Evolutionary conservation across 495 filamentous ascomycete genomes (phyloP).

Genomic region (Viridothelium virens): DNA sequence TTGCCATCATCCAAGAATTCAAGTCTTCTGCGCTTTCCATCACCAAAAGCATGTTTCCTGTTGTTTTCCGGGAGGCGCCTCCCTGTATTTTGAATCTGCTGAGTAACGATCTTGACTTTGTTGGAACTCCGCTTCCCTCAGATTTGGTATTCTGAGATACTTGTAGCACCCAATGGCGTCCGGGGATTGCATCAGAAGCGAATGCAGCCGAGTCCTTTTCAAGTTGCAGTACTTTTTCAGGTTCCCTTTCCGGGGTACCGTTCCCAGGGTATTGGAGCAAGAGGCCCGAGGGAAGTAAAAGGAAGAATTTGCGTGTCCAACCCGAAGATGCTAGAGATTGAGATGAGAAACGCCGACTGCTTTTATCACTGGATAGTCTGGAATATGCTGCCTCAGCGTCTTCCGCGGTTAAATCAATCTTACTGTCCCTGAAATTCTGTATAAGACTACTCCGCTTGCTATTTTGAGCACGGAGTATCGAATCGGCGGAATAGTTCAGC

Average conservation of each 20-base stretch:
- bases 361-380: neutral
- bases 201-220: slow-evolving; percentile 85
- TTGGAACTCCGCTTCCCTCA: slow-evolving; percentile 44
- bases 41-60: slow-evolving; percentile 68
- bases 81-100: slow-evolving; percentile 61
- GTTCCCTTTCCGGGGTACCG: slow-evolving; percentile 69
- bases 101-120: slow-evolving; percentile 54
- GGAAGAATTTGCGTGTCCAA: slow-evolving; percentile 67
- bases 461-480: slow-evolving; percentile 55
- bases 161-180: slow-evolving; percentile 87
- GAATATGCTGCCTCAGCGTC: neutral
- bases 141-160: slow-evolving; percentile 66
- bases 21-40: slow-evolving; percentile 75
- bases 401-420: slow-evolving; percentile 20
- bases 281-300: slow-evolving; percentile 73
- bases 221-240: slow-evolving; percentile 79
- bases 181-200: slow-evolving; percentile 86
- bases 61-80: slow-evolving; percentile 48
- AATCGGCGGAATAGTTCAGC: slow-evolving; percentile 47
- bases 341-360: neutral
- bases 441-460: slow-evolving; percentile 41
- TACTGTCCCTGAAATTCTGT: slow-evolving; percentile 36
- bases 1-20: slow-evolving; percentile 65
- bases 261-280: slow-evolving; percentile 81
- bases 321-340: neutral